phyloP scores from a whole-genome alignment of 805 yeast genomes.

The Phaffomyces thermotolerans region DNA sequence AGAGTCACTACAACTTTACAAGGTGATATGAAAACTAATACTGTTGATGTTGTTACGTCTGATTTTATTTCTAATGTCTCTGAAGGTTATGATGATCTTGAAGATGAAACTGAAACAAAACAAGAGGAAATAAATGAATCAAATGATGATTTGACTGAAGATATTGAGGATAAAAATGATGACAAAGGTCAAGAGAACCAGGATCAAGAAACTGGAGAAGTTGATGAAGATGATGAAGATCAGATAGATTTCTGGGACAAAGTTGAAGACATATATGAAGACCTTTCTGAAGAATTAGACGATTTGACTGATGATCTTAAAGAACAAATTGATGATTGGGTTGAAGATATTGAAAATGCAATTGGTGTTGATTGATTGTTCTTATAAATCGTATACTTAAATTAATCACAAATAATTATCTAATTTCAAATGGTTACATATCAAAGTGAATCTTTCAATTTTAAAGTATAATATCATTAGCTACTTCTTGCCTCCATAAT shows the following conservation, averaged over 20 bases:
- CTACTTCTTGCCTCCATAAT: too few relatives aligned
- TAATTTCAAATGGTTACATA: too few relatives aligned
- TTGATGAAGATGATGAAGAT: background rate
- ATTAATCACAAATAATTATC: too few relatives aligned
- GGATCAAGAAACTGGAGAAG: background rate
- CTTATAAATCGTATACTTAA: too few relatives aligned
- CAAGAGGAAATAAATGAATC: background rate
- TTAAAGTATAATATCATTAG: too few relatives aligned
- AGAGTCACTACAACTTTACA: conserved; percentile 13
- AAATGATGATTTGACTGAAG: background rate
- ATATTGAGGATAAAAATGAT: background rate
- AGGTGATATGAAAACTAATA: conserved; percentile 10
- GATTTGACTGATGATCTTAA: conserved; percentile 5
- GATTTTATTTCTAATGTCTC: background rate
- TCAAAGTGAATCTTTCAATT: too few relatives aligned
- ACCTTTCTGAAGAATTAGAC: conserved; percentile 29
- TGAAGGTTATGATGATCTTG: background rate
- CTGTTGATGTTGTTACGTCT: background rate
- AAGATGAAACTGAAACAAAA: background rate
- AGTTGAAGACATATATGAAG: conserved; percentile 12
- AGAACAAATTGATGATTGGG: conserved; percentile 5
- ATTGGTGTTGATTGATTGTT: conserved; percentile 6
- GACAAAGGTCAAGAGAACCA: background rate
- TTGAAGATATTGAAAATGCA: conserved; percentile 13
- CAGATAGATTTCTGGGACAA: conserved; percentile 5